Evolutionary conservation across 73 alveolate genomes (phyloP).

Genomic region (Halteria grandinella): DNA sequence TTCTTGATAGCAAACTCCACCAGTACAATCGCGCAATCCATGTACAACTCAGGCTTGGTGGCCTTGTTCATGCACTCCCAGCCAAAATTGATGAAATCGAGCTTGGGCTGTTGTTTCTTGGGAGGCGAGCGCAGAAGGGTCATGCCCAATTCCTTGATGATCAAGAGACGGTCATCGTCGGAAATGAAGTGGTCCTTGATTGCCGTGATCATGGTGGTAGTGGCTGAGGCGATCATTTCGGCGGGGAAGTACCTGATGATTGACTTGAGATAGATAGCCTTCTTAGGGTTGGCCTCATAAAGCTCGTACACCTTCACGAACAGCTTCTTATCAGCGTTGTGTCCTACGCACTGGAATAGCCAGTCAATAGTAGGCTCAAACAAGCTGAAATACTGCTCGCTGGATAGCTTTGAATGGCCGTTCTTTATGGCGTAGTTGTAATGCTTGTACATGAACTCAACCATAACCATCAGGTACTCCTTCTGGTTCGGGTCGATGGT

Average conservation of each 20-base stretch:
- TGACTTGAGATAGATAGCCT: conserved; percentile 61
- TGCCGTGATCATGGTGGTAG: conserved; percentile 49
- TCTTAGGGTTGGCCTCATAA: conserved; percentile 62
- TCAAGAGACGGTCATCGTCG: conserved; percentile 14
- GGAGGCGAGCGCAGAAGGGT: conserved; percentile 62
- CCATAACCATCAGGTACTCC: conserved; percentile 76
- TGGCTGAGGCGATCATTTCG: conserved; percentile 55
- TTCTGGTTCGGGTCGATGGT: conserved; percentile 77
- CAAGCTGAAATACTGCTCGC: conserved; percentile 70
- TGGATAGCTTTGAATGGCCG: conserved; percentile 64
- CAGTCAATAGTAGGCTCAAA: conserved; percentile 85
- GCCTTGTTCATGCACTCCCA: conserved; percentile 66
- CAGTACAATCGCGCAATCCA: conserved; percentile 73
- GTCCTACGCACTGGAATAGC: conserved; percentile 77
- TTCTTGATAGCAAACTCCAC: conserved; percentile 81
- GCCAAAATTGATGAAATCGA: conserved; percentile 62
- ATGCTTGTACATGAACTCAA: conserved; percentile 62
- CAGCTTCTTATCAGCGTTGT: conserved; percentile 47
- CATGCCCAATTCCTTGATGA: conserved; percentile 59
- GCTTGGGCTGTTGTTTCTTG: conserved; percentile 49
- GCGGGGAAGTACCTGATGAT: conserved; percentile 72
- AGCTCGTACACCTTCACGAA: conserved; percentile 53
- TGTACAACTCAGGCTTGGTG: conserved; percentile 60
- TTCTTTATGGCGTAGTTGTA: conserved; percentile 53
- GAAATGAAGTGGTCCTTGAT: conserved; percentile 40